Base-by-base conservation (phyloP, 169 alveolate genomes). In the Amoebophrya sp. region DNA sequence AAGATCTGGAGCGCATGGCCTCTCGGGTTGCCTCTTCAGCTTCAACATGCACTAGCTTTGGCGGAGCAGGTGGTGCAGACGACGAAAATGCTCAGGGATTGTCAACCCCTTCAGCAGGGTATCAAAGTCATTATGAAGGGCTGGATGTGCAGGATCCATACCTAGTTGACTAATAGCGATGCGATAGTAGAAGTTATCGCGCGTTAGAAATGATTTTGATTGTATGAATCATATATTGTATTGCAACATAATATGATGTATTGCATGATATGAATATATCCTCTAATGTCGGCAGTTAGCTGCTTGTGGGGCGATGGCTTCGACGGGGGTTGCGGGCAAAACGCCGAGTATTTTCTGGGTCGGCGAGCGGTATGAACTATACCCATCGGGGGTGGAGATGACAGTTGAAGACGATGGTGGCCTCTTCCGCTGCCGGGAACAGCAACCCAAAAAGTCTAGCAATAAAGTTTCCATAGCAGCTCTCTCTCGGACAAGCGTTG, bases 371-470 rank as follows among this genome's bases (percentile, higher is more conserved):
- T 65, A 65, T 36, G 26, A 1, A 36, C 83, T 65, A 10, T 36
- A 18, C 34, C 90, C 54, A 0, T 18, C 18, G 0, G 90, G 94
- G 34, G 90, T 55, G 14, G 93, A 91, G 65, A 90, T 90, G 94
- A 47, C 93, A 0, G 92, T 93, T 0, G 94, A 93, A 41, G 94
- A 93, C 26, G 94, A 93, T 39, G 91, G 89, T 23, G 94, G 94
- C 0, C 47, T 29, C 54, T 90, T 89, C 36, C 65, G 94, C 38
- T 26, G n/a, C 33, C n/a, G 65, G 6, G 6, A 47, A 47, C 65
- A 47, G 65, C 29, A 47, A 47, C 65, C 65, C 65, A 47, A 6
- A 6, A 6, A 18, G 29, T 47, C 65, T 47, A 18, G 65, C 65
- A 47, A 6, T 18, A 12, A 6, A 6, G 65, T 12, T 6, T 6